phyloP scores from a whole-genome alignment of 805 yeast species.

The Spathaspora sp. region DNA sequence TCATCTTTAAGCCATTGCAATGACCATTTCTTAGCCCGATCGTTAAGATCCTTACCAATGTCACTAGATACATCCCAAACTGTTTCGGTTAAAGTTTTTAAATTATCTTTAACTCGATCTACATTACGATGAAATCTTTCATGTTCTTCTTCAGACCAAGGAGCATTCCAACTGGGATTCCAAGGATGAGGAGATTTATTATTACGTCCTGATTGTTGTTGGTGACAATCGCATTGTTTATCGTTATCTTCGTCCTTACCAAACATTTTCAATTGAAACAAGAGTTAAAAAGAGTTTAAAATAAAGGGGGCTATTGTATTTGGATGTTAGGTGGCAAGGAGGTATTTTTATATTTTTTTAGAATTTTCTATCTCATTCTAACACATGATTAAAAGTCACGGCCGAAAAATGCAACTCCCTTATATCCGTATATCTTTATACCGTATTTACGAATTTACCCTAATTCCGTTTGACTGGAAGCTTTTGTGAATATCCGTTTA shows the following conservation, averaged over 20 bases:
- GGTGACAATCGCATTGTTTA: not conserved
- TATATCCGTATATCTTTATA: too few relatives aligned
- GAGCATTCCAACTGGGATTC: not conserved
- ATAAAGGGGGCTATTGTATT: not conserved
- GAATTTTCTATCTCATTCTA: not conserved
- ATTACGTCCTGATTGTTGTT: not conserved
- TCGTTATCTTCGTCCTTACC: not conserved
- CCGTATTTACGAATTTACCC: too few relatives aligned
- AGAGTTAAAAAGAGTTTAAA: not conserved
- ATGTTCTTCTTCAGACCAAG: slow-evolving; percentile 7
- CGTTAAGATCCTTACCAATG: slow-evolving; percentile 19
- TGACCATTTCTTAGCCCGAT: slow-evolving; percentile 16
- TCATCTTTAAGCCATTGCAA: slow-evolving; percentile 13
- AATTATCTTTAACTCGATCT: slow-evolving; percentile 20
- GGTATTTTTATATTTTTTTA: too few relatives aligned
- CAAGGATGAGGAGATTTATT: not conserved
- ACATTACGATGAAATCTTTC: slow-evolving; percentile 21
- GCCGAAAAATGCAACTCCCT: too few relatives aligned
- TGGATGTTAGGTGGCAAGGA: not conserved
- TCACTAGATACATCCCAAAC: slow-evolving; percentile 21
- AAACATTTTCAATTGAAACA: not conserved
- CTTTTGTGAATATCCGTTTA: too few relatives aligned
- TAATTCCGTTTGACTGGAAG: too few relatives aligned
- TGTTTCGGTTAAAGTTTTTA: slow-evolving; percentile 23
- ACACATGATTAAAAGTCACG: too few relatives aligned